Conservation (phyloP, 805 yeast genomes). For the Candida stauntonica region DNA sequence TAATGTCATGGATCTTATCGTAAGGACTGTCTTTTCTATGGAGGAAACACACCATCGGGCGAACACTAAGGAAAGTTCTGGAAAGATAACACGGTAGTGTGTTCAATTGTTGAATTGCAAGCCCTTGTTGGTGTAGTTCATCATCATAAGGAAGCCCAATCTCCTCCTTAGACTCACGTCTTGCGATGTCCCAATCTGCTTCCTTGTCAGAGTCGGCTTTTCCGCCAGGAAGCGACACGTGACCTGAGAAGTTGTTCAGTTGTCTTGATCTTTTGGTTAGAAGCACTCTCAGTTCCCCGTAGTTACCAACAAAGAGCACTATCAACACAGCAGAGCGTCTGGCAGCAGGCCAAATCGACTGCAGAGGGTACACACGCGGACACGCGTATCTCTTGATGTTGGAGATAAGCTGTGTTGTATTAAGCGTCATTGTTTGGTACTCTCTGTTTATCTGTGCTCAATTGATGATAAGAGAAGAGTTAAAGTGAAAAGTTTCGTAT, state of each 20-base stretch:
- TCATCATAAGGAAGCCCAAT: conserved; percentile 63
- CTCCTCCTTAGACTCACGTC: conserved; percentile 85
- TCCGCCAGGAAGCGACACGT: conserved; percentile 92
- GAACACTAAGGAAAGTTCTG: conserved; percentile 75
- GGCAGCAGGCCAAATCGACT: conserved; percentile 65
- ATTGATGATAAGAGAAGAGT: no score
- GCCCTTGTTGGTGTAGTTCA: conserved; percentile 41
- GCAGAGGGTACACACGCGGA: conserved; percentile 23
- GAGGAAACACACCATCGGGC: conserved; percentile 72
- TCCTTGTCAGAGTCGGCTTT: conserved; percentile 71
- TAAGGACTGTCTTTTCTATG: conserved; percentile 27
- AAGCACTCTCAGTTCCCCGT: conserved; percentile 72
- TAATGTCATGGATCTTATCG: conserved; percentile 29
- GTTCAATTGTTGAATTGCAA: conserved; percentile 55
- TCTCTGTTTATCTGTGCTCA: neutral
- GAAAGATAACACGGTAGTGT: conserved; percentile 77
- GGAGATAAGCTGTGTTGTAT: conserved; percentile 12
- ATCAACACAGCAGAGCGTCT: conserved; percentile 80
- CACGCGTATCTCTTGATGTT: conserved; percentile 18
- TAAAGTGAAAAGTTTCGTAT: no score
- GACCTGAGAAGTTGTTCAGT: conserved; percentile 77
- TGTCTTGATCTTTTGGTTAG: conserved; percentile 72
- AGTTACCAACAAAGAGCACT: conserved; percentile 64
- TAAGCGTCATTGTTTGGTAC: conserved; percentile 2
- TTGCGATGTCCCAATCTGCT: conserved; percentile 64